Conservation (phyloP, 192 early-diverging fungal genomes). For the Backusella luteola region DNA sequence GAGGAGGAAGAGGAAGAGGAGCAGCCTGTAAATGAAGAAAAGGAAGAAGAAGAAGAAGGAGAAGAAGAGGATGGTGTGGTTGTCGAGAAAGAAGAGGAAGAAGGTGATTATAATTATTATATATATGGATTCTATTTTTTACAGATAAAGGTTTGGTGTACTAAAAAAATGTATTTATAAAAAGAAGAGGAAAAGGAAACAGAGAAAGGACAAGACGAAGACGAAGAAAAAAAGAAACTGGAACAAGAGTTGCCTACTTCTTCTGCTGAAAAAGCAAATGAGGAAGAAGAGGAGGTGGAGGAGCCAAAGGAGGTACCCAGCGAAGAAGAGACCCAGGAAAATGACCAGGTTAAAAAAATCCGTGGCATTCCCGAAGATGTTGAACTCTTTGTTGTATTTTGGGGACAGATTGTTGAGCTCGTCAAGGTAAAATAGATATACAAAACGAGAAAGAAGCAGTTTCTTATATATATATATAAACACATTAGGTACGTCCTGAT, state of each 20-base stretch:
- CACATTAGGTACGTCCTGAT: slow-evolving; percentile 63
- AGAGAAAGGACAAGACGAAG: not conserved
- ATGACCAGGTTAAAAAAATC: slow-evolving; percentile 37
- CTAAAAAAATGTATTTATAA: not conserved
- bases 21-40: not conserved
- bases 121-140: too few species aligned
- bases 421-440: slow-evolving; percentile 59
- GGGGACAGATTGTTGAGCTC: slow-evolving; percentile 91
- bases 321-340: slow-evolving; percentile 22
- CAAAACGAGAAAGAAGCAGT: not conserved
- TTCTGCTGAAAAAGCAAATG: not conserved
- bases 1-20: not conserved
- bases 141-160: not conserved
- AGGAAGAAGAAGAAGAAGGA: not conserved
- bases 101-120: not conserved
- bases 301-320: slow-evolving; percentile 6
- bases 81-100: not conserved
- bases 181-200: not conserved
- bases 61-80: not conserved
- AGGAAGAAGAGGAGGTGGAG: slow-evolving; percentile 42
- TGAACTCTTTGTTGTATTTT: slow-evolving; percentile 96
- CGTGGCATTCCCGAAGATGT: slow-evolving; percentile 87
- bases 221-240: slow-evolving; percentile 10
- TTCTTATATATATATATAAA: not conserved
- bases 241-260: not conserved